Percentiles rank a stretch among this genome's conserved stretches.
These are phyloP conservation scores for Lasiosphaeria hispida DNA, from an alignment of 495 filamentous ascomycete species.

Conservation along the genomic window DNA sequence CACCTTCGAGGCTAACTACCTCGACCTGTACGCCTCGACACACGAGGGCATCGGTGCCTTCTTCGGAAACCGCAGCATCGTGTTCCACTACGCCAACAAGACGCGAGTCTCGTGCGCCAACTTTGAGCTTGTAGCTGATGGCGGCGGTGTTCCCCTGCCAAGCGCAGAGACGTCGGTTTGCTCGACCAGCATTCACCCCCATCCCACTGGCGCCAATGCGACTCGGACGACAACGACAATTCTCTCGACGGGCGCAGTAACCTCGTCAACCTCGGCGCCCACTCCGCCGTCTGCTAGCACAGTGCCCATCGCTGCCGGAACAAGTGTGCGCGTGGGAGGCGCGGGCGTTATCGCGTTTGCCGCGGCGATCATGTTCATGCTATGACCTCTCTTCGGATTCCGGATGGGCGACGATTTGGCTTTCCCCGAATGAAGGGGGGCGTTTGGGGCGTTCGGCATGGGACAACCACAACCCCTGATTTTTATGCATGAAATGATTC, in stretches of 20 bases:
- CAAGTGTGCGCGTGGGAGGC: conserved; percentile 13
- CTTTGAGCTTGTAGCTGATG: conserved; percentile 43
- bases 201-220: conserved; percentile 7
- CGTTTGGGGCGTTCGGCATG: background rate
- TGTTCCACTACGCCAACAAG: conserved; percentile 70
- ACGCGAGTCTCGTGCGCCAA: conserved; percentile 72
- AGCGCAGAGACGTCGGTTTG: conserved; percentile 14
- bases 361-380: conserved; percentile 28
- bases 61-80: conserved; percentile 76
- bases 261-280: conserved; percentile 2
- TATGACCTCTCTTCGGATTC: conserved; percentile 16
- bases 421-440: background rate
- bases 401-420: background rate
- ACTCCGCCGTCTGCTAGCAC: background rate
- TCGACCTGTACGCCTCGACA: conserved; percentile 67
- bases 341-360: conserved; percentile 21
- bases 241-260: conserved; percentile 2
- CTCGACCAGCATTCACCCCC: background rate
- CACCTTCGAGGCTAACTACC: conserved; percentile 50
- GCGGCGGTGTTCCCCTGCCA: conserved; percentile 11
- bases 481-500: conserved; percentile 6
- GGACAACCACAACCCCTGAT: background rate
- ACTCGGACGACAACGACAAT: background rate
- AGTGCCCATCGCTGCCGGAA: background rate
- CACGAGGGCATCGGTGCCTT: conserved; percentile 57